A percentile compares a stretch with the other conserved stretches of the same genome.
phyloP scores from a whole-genome alignment of 768 basidiomycete genomes.

The Mycena maculata region DNA sequence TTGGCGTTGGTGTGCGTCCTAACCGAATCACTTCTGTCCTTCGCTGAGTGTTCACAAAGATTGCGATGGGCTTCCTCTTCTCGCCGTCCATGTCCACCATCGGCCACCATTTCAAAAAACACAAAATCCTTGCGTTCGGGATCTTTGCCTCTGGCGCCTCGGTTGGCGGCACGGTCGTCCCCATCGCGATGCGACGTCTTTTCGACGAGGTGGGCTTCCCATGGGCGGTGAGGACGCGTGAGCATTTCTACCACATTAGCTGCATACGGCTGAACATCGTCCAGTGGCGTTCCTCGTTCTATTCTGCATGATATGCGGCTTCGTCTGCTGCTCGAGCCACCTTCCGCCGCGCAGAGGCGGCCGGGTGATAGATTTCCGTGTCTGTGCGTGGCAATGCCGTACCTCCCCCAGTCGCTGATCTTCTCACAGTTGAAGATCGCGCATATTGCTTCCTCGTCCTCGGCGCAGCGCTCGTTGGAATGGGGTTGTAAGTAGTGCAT shows the following conservation, averaged over 20 bases:
- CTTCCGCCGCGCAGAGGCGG: conserved; percentile 30
- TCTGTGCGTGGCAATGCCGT: conserved; percentile 19
- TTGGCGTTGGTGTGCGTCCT: conserved; percentile 44
- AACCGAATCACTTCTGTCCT: neutral
- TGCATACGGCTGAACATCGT: neutral
- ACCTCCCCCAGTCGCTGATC: neutral
- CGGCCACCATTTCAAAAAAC: conserved; percentile 37
- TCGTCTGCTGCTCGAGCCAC: conserved; percentile 28
- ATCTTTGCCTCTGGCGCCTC: conserved; percentile 44
- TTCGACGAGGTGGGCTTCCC: conserved; percentile 36
- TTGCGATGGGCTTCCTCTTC: conserved; percentile 31
- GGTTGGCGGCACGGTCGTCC: conserved; percentile 40
- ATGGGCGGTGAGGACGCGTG: conserved; percentile 41
- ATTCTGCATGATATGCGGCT: conserved; percentile 27
- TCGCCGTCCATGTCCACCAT: conserved; percentile 30
- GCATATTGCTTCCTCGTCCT: conserved; percentile 32
- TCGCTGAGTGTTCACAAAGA: neutral
- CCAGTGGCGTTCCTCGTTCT: conserved; percentile 33
- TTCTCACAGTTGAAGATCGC: conserved; percentile 17
- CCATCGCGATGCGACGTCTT: conserved; percentile 37
- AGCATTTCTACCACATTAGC: neutral
- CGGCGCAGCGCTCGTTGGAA: conserved; percentile 21
- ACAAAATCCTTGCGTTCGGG: conserved; percentile 42
- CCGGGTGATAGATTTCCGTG: conserved; percentile 30
- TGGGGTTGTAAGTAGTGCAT: conserved; percentile 17